Percentiles rank a stretch among this genome's conserved stretches.
phyloP scores from a whole-genome alignment of 345 rosid genomes.

The Gossypium arboreum region DNA sequence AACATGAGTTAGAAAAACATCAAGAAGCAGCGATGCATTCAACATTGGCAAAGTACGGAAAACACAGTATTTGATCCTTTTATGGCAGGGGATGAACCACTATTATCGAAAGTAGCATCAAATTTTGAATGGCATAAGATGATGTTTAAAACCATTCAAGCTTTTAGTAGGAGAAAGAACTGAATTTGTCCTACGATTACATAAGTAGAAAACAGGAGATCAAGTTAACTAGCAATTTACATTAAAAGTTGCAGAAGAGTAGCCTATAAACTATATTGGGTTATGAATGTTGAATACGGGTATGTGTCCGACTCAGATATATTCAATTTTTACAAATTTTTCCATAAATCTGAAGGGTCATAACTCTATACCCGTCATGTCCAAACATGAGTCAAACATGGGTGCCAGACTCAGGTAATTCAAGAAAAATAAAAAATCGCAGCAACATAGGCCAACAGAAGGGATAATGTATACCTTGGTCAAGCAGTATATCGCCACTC shows the following conservation, averaged over 20 bases:
- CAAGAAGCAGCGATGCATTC: background rate
- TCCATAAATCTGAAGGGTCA: background rate
- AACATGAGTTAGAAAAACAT: background rate
- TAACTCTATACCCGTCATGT: background rate
- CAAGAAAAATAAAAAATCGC: background rate
- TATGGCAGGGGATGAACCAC: background rate
- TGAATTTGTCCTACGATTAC: background rate
- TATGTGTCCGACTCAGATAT: background rate
- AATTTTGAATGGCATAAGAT: background rate
- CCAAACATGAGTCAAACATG: background rate
- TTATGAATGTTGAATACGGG: too few relatives aligned
- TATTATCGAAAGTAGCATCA: background rate
- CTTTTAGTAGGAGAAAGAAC: background rate
- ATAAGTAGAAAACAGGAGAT: background rate
- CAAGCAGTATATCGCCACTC: conserved; percentile 44
- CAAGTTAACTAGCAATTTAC: background rate
- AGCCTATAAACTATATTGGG: background rate
- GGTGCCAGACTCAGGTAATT: background rate
- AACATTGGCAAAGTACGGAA: background rate
- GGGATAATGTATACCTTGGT: conserved; percentile 48
- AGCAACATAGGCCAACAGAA: background rate
- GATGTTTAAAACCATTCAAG: background rate
- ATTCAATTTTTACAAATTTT: background rate
- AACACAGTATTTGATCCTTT: background rate
- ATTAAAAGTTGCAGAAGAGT: background rate